Evolutionary conservation across 2,329 filamentous ascomycete species (phyloP).

Genomic region (Botryosphaeria agaves): DNA sequence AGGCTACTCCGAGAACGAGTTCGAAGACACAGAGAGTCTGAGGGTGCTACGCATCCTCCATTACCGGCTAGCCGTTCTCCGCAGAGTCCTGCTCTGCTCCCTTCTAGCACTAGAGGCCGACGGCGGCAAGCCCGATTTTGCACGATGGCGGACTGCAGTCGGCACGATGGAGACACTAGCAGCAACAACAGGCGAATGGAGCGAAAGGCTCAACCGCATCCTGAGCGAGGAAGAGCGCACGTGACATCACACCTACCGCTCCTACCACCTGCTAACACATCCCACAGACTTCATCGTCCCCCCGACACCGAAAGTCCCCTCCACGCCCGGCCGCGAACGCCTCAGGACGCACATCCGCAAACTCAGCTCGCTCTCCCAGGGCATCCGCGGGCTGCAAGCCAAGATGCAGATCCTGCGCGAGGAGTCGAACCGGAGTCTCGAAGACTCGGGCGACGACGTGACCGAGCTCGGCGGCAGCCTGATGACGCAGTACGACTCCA

Average conservation of each 20-base stretch:
- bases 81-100: constrained; percentile 79
- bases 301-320: constrained; percentile 34
- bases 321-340: constrained; percentile 63
- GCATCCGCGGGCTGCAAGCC: constrained; percentile 80
- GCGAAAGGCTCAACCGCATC: constrained; percentile 48
- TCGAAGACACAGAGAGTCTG: constrained; percentile 60
- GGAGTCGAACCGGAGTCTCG: constrained; percentile 65
- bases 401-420: constrained; percentile 87
- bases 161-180: constrained; percentile 56
- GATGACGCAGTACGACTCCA: constrained; percentile 84
- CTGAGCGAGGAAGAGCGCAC: constrained; percentile 66
- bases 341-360: constrained; percentile 78
- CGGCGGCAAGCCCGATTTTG: constrained; percentile 58
- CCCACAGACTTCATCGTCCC: constrained; percentile 26
- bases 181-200: constrained; percentile 41
- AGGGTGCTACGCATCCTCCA: constrained; percentile 51
- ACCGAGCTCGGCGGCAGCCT: constrained; percentile 63
- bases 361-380: constrained; percentile 73
- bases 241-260: constrained; percentile 13
- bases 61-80: constrained; percentile 60
- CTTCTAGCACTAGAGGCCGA: constrained; percentile 73
- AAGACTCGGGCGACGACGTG: constrained; percentile 43
- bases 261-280: constrained; percentile 3
- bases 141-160: constrained; percentile 61
- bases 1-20: constrained; percentile 45